Evolutionary conservation across 176 grass and related monocot genomes (phyloP), one percentile per base, ranked within the genome.

Genomic region (Aechmea fasciata): DNA sequence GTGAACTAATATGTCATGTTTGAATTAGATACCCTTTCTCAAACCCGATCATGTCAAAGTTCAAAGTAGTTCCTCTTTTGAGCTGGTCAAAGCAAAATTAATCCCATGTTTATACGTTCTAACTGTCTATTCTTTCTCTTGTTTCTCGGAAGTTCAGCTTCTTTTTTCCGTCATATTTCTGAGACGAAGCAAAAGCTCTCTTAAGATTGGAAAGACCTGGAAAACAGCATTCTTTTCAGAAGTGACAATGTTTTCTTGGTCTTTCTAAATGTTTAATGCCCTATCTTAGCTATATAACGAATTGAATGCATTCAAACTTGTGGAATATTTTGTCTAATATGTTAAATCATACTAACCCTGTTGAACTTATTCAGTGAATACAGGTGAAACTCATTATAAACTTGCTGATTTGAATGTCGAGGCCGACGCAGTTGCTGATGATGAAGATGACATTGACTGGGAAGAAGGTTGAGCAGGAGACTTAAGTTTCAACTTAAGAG

Each of bases 341-440:
- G 15, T 41, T 41, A 68, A 70, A 49, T 1, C 3, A 59, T 15
- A 29, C 41, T 84, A 48, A 71, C 19, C 65, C 62, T 70, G 65
- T 78, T 66, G 11, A 71, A 73, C 63, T 66, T 14, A 17, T 72
- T 28, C 81, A 87, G 88, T 78, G 11, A 90, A 83, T 87, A 67
- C 73, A 69, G 70, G 73, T 5, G 75, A 82, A 54, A 72, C 76
- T 41, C 0, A 0, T 41, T 90, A 81, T 65, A 90, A 83, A 79
- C 73, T 92, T 22, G 79, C 84, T 50, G 93, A 97, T 68, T 77
- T 97, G 82, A 97, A 97, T 69, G 81, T 73, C 2, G 93, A 97
- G 69, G 93, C 86, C 22, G 78, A 87, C 71, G 85, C 82, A 83
- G 87, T 78, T 1, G 83, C 82, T 9, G 89, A 92, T 3, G 88